Evolutionary conservation across 208 protist species (phyloP), one percentile per base, ranked within the genome.

Genomic region (Acanthamoeba rhysodes): DNA sequence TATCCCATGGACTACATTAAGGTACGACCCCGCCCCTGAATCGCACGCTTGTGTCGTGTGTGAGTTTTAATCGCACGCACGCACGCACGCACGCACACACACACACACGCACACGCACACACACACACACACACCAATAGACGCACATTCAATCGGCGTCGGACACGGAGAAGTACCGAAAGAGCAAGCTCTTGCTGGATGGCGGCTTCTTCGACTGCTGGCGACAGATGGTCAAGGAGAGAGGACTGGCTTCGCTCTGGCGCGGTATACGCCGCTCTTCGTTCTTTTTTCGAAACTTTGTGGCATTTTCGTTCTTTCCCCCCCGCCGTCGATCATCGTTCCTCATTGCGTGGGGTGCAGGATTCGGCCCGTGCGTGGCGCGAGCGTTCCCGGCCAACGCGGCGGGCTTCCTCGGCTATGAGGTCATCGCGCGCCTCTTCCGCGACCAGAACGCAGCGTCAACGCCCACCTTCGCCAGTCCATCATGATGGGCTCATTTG

Each of bases 371-470:
- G 45, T 94, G 90, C 12, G 90, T 94, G 5, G 29, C 64, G 20
- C 66, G 90, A 59, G 90, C 90, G 24, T 94, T 94, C 74, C 90
- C 90, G 53, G 66, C 90, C n/a, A 94, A 94, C 74, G 90, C 90
- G 2, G 48, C 90, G 16, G 90, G 90, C 74, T 94, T 94, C 68
- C 45, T 94, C 24, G 64, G 18, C 50, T 94, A 94, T 37, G 90
- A 94, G 84, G 16, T 90, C 29, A 48, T 48, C 14, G 84, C 84
- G 18, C n/a, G 41, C 18, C 41, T 90, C 41, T 48, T 90, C 70
- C 70, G 70, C 70, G 70, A 80, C 62, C 62, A 68, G 62, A 68
- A 68, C 62, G 62, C 62, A 68, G 62, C 62, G 41, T 45, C 41
- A 8, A 45, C 41, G 41, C 41, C 41, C 41, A 45, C 41, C 41